Evolutionary conservation across 768 basidiomycete genomes (phyloP), one percentile per base, ranked within the genome.

Genomic region (Calvatia gigantea): DNA sequence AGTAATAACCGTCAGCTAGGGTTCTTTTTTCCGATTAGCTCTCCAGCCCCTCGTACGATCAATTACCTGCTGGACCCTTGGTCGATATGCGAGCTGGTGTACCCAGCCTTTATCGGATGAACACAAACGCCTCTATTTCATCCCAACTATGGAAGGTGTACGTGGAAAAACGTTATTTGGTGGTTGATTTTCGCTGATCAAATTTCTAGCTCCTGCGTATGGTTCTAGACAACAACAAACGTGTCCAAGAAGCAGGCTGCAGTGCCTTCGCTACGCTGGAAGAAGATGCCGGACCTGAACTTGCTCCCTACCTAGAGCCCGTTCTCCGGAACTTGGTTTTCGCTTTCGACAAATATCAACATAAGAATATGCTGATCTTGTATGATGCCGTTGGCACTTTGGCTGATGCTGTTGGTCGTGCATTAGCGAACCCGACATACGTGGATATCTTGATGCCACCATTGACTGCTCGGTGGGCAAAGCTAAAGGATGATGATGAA

Each of bases 61-160:
- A 2, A 99, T 99, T 65, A 94, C 95, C 14, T 99, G 97, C 69
- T 99, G 97, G 97, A 98, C 96, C 0, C 79, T 99, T n/a, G 96
- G 97, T 14, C 87, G 97, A 48, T 99, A 99, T 71, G 93, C 96
- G 29, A 93, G 90, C 65, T 99, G 97, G 97, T 93, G 90, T 62
- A 92, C 91, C n/a, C 86, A 89, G 66, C 81, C 84, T 25, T 76
- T 81, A 57, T 87, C 88, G 2, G 88, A 91, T 54, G 93, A 94
- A 49, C 94, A 96, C 75, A 91, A 90, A 71, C 86, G 80, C 51
- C 79, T 78, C 53, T 98, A 88, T 73, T 99, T 99, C 68, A 87
- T 98, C 28, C 97, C 97, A 0, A 96, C 94, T 12, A 91, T 99
- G 86, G 97, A 99, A 79, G 97, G 95, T 17, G 96, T 98, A 65